Conservation (phyloP, 2,329 filamentous ascomycete genomes). For the Dactylellina parvicollis region DNA sequence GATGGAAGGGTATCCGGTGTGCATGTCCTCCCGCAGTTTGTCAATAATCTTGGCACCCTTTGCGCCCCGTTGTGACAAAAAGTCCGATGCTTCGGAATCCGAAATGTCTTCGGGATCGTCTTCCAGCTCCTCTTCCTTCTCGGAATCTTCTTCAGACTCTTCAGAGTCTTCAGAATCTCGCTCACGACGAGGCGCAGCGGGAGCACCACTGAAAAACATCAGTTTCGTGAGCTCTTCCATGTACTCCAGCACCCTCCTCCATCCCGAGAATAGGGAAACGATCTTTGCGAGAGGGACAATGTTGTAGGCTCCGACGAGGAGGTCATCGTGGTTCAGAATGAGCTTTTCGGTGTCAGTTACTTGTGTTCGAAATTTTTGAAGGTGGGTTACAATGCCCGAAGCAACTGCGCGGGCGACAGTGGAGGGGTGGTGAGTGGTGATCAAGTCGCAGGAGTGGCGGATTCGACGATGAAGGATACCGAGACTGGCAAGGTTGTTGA, state of each 20-base stretch:
- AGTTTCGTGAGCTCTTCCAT: slow-evolving; percentile 77
- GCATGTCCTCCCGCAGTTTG: slow-evolving; percentile 76
- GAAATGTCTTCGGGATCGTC: slow-evolving; percentile 44
- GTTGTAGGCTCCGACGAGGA: slow-evolving; percentile 86
- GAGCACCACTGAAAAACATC: slow-evolving; percentile 67
- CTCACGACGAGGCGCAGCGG: not conserved
- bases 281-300: slow-evolving; percentile 90
- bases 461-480: slow-evolving; percentile 80
- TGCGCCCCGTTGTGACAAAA: slow-evolving; percentile 62
- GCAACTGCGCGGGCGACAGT: slow-evolving; percentile 88
- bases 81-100: slow-evolving; percentile 45
- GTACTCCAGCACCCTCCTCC: slow-evolving; percentile 87
- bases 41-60: slow-evolving; percentile 80
- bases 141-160: slow-evolving; percentile 57
- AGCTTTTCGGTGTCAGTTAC: slow-evolving; percentile 83
- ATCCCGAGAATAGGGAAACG: slow-evolving; percentile 84
- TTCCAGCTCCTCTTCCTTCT: slow-evolving; percentile 51
- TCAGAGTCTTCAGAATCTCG: slow-evolving; percentile 58
- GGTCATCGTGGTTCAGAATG: slow-evolving; percentile 79
- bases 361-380: slow-evolving; percentile 82
- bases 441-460: slow-evolving; percentile 72
- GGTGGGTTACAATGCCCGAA: slow-evolving; percentile 78
- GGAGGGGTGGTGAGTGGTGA: slow-evolving; percentile 77
- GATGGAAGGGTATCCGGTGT: slow-evolving; percentile 89
- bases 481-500: slow-evolving; percentile 79